These are phyloP conservation scores for Mycena sp. DNA, from an alignment of 1,284 basidiomycete species.

Conservation along the genomic window DNA sequence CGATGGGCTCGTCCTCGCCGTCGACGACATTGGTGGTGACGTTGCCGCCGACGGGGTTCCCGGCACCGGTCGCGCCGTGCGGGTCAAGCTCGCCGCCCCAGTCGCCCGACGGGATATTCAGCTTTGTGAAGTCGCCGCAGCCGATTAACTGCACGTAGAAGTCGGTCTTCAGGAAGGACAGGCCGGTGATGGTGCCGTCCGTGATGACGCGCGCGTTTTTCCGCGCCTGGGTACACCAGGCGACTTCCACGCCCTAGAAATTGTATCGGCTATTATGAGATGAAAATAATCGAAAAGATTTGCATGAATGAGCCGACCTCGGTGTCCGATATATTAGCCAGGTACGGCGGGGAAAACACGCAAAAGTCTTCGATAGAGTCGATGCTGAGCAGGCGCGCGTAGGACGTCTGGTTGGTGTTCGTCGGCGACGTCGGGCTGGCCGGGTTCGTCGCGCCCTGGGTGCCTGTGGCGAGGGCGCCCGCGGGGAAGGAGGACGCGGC, in stretches of 20 bases:
- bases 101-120: constrained; percentile 47
- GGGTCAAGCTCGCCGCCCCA: constrained; percentile 73
- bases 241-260: constrained; percentile 64
- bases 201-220: constrained; percentile 71
- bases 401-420: constrained; percentile 50
- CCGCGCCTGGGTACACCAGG: constrained; percentile 73
- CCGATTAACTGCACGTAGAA: constrained; percentile 52
- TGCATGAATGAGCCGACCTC: constrained; percentile 38
- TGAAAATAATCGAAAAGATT: not conserved
- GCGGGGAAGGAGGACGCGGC: constrained; percentile 39
- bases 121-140: constrained; percentile 49
- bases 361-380: constrained; percentile 55
- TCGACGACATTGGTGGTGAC: constrained; percentile 47
- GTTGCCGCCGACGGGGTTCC: constrained; percentile 56
- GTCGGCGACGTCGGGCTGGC: constrained; percentile 48
- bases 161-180: constrained; percentile 42
- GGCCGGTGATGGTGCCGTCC: constrained; percentile 62
- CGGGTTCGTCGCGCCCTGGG: constrained; percentile 51
- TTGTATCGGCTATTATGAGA: not conserved
- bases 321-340: constrained; percentile 44
- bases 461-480: constrained; percentile 52
- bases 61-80: constrained; percentile 66
- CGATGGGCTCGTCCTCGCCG: constrained; percentile 44
- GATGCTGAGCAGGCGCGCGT: constrained; percentile 46
- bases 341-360: constrained; percentile 49